Evolutionary conservation across 148 eudicot genomes (phyloP), one percentile per base, ranked within the genome.

Genomic region (Chenopodium formosanum): DNA sequence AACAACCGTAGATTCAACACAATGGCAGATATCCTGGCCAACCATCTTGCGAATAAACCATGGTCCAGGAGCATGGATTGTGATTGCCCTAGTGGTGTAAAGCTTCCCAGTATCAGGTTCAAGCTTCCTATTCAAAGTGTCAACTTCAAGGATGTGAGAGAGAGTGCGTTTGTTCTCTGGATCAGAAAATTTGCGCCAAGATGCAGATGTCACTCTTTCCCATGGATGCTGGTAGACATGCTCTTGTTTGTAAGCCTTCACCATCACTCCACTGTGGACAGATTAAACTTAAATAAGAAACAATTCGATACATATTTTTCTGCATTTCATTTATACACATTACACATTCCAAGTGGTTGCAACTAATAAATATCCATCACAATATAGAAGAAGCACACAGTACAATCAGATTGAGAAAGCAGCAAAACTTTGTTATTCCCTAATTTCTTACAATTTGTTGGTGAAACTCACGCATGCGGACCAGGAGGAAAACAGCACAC

Each of bases 121-220:
- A n/a, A 95, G 90, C 84, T 85, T 95, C 83, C 83, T 87, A 85
- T 89, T 89, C 73, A 95, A 78, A 19, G 97, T 95, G 87, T 95
- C 99, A 16, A 93, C 97, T 84, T 95, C 94, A 53, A 92, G 95
- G 65, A 95, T 87, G 84, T 95, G 99, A 40, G 99, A 95, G 2
- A 95, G 87, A 13, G 79, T 83, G 19, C 90, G 87, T 86, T 94
- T 95, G 90, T 95, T 95, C 82, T 92, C 97, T 7, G 97, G 94
- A 65, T 95, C 97, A n/a, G 95, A 81, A 81, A 91, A 93, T 80
- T 95, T 95, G 81, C 97, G 94, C 99, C 99, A 95, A n/a, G 99
- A 95, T 70, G 99, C 99, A 53, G 97, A 83, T 19, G 97, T 92
- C 74, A 95, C 99, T 68, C 97, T 83, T 72, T 93, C 97, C 99